These are phyloP conservation scores for Dendrostoma leiphaemia DNA, from an alignment of 2,329 filamentous ascomycete genomes.

Conservation along the genomic window DNA sequence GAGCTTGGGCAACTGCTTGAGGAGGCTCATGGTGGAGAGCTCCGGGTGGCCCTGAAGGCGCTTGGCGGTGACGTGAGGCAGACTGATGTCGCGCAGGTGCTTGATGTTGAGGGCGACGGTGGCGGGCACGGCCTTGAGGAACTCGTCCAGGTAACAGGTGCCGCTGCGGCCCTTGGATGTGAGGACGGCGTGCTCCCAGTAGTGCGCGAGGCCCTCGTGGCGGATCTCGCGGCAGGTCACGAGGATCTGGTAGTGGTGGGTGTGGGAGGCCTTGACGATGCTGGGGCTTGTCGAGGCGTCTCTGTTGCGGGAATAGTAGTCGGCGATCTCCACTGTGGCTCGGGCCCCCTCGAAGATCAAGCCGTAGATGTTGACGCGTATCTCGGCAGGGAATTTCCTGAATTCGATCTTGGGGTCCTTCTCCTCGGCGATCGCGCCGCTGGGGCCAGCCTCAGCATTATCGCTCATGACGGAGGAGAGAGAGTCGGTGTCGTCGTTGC, in stretches of 20 bases:
- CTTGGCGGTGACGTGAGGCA: background rate
- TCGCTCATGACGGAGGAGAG: too few relatives aligned
- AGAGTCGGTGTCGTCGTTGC: too few relatives aligned
- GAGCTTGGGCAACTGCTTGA: background rate
- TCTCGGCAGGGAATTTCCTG: background rate
- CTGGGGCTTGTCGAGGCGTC: background rate
- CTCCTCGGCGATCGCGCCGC: too few relatives aligned
- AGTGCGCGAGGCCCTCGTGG: background rate
- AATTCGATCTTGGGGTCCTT: too few relatives aligned
- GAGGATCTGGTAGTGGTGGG: background rate
- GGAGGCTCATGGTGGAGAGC: background rate
- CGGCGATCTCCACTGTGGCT: background rate
- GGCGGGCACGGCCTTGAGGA: background rate
- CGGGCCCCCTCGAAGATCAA: background rate
- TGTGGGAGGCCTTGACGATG: background rate
- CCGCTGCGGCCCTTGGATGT: background rate
- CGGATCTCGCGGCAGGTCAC: background rate
- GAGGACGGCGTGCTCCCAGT: background rate
- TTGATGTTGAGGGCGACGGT: background rate
- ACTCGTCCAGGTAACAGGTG: background rate
- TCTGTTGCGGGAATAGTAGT: background rate
- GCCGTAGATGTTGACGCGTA: background rate
- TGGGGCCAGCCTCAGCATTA: too few relatives aligned
- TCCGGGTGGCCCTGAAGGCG: background rate
- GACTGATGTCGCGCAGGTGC: background rate